These are phyloP conservation scores for Carpinus viminea DNA, from an alignment of 306 rosid species.

Conservation along the genomic window DNA sequence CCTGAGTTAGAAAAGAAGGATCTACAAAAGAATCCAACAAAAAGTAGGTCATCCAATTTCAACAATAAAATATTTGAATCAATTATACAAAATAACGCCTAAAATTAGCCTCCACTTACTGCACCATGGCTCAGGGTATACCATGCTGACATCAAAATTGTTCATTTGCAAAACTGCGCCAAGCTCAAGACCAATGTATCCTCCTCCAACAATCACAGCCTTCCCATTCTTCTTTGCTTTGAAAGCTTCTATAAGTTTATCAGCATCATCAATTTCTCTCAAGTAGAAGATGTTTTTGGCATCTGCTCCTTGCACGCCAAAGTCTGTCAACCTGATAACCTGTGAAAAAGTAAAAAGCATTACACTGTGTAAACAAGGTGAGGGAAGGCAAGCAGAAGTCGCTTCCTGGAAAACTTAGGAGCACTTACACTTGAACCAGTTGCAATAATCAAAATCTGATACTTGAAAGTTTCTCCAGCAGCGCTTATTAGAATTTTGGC, in stretches of 20 bases:
- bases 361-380: conserved; percentile 13
- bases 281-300: conserved; percentile 92
- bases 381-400: conserved; percentile 15
- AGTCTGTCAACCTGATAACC: conserved; percentile 85
- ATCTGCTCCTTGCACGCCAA: conserved; percentile 94
- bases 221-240: conserved; percentile 78
- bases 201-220: conserved; percentile 97
- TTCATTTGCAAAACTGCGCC: conserved; percentile 81
- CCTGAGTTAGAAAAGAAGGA: conserved; percentile 16
- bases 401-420: conserved; percentile 14
- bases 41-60: conserved; percentile 5
- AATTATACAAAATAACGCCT: not conserved
- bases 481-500: conserved; percentile 67
- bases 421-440: conserved; percentile 86
- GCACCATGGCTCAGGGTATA: conserved; percentile 99
- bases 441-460: conserved; percentile 73
- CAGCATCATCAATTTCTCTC: conserved; percentile 95
- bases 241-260: conserved; percentile 65
- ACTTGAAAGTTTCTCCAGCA: conserved; percentile 65
- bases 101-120: conserved; percentile 63
- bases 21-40: not conserved
- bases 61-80: not conserved
- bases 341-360: conserved; percentile 29
- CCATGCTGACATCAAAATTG: conserved; percentile 79
- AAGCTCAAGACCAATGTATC: conserved; percentile 93